Percentiles rank a stretch among this genome's conserved stretches.
Conservation (phyloP, 2,329 filamentous ascomycete genomes). For the Rutstroemia sydowiana region DNA sequence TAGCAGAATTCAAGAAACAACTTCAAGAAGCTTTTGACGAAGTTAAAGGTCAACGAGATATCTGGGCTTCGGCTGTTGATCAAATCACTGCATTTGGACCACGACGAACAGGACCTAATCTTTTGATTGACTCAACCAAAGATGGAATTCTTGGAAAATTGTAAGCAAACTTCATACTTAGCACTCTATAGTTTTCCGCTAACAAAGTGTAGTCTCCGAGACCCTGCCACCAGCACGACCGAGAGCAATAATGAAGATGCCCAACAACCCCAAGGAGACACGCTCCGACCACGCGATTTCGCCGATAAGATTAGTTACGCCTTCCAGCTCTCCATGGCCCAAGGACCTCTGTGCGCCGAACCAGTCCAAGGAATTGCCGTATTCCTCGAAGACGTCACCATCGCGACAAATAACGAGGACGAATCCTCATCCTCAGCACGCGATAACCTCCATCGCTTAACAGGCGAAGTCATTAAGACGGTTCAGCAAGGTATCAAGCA, state of each 20-base stretch:
- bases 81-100: slow-evolving; percentile 89
- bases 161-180: slow-evolving; percentile 35
- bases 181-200: slow-evolving; percentile 6
- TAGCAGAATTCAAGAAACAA: slow-evolving; percentile 69
- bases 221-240: slow-evolving; percentile 19
- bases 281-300: slow-evolving; percentile 58
- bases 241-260: no score
- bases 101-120: slow-evolving; percentile 74
- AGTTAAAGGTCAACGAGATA: slow-evolving; percentile 64
- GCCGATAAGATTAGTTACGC: slow-evolving; percentile 87
- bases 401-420: slow-evolving; percentile 49
- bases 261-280: slow-evolving; percentile 37
- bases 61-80: slow-evolving; percentile 70
- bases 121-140: slow-evolving; percentile 77
- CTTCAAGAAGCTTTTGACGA: slow-evolving; percentile 62
- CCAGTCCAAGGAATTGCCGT: slow-evolving; percentile 90
- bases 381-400: slow-evolving; percentile 71
- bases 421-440: slow-evolving; percentile 46
- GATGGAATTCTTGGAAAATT: slow-evolving; percentile 65
- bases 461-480: slow-evolving; percentile 86
- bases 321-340: slow-evolving; percentile 84
- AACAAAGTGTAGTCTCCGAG: slow-evolving; percentile 23
- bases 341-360: slow-evolving; percentile 87
- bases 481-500: slow-evolving; percentile 75
- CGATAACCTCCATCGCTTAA: slow-evolving; percentile 70